phyloP scores from a whole-genome alignment of 306 rosid species.

The Trifolium dubium region DNA sequence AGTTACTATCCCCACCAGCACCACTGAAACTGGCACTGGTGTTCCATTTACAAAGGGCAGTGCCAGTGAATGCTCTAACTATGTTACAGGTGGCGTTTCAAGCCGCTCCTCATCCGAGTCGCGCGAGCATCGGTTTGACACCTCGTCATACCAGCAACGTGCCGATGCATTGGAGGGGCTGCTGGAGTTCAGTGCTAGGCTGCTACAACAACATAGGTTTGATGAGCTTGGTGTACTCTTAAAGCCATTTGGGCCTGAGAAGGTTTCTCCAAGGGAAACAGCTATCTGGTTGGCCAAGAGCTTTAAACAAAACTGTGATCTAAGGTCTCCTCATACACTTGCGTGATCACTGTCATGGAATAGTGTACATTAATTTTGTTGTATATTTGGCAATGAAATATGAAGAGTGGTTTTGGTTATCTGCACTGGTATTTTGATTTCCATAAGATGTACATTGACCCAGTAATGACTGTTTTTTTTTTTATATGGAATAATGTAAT shows the following conservation, averaged over 20 bases:
- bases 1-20: constrained; percentile 50
- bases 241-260: constrained; percentile 93
- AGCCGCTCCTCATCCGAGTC: constrained; percentile 68
- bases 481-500: constrained; percentile 7
- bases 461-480: neutral
- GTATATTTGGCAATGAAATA: constrained; percentile 22
- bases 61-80: constrained; percentile 51
- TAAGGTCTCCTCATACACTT: constrained; percentile 33
- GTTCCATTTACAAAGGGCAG: constrained; percentile 38
- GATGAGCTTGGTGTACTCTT: constrained; percentile 93
- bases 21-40: constrained; percentile 49
- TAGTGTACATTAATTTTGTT: constrained; percentile 35
- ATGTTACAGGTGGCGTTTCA: constrained; percentile 69
- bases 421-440: neutral
- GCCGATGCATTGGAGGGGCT: constrained; percentile 96
- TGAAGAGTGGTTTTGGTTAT: constrained; percentile 30
- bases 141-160: constrained; percentile 82
- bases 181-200: constrained; percentile 95
- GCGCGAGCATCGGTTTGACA: constrained; percentile 64
- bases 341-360: neutral
- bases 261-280: constrained; percentile 96
- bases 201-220: constrained; percentile 72
- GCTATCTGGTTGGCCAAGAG: constrained; percentile 99
- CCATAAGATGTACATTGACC: constrained; percentile 1
- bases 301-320: constrained; percentile 66